Evolutionary conservation across 768 basidiomycete species (phyloP).

Genomic region (Jaapia argillacea): DNA sequence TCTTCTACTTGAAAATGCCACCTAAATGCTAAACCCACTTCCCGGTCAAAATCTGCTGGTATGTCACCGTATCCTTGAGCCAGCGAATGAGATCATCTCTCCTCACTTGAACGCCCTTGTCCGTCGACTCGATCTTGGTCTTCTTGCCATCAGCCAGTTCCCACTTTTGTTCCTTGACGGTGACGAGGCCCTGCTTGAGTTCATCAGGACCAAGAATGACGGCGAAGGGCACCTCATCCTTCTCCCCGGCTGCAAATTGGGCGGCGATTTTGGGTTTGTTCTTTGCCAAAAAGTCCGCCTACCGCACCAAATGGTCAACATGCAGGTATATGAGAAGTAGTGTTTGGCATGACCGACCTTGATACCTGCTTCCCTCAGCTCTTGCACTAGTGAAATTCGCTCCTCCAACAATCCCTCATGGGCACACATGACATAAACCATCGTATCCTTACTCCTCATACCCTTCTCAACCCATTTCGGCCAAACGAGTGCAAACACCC

Average conservation of each 20-base stretch:
- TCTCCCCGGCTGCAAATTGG: conserved; percentile 88
- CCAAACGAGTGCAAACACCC: conserved; percentile 88
- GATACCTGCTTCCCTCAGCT: conserved; percentile 80
- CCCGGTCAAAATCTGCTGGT: too few species aligned
- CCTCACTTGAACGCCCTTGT: conserved; percentile 37
- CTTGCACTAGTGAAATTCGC: conserved; percentile 68
- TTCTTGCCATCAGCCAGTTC: conserved; percentile 66
- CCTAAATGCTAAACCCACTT: too few species aligned
- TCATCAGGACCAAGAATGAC: conserved; percentile 88
- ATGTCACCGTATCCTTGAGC: conserved; percentile 21
- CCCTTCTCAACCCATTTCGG: conserved; percentile 76
- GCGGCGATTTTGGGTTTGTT: conserved; percentile 79
- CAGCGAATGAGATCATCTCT: conserved; percentile 22
- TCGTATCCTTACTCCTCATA: conserved; percentile 80
- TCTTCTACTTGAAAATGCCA: too few species aligned
- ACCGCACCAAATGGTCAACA: conserved; percentile 5
- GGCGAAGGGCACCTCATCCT: conserved; percentile 87
- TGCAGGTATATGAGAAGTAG: neutral
- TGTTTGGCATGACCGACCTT: too few species aligned
- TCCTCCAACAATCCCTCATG: conserved; percentile 85
- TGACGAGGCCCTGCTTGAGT: conserved; percentile 72
- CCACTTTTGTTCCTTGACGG: conserved; percentile 89
- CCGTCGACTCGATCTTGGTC: conserved; percentile 37
- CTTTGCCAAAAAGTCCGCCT: conserved; percentile 93
- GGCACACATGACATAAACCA: conserved; percentile 88